These are phyloP conservation scores for Tolypocladium guangdongense DNA, from an alignment of 2,329 filamentous ascomycete species.

Conservation along the genomic window DNA sequence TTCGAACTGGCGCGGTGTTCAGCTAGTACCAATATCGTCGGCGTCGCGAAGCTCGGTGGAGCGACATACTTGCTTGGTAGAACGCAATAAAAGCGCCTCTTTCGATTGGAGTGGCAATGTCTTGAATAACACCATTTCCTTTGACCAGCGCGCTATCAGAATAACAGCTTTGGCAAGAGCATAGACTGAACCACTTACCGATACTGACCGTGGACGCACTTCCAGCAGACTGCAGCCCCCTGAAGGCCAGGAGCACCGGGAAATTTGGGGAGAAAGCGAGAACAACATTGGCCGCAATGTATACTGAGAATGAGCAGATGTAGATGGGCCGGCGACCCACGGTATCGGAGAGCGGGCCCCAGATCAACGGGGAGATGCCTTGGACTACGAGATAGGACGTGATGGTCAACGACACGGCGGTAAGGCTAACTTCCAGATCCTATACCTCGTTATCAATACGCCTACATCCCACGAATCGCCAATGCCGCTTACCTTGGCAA, in stretches of 20 bases:
- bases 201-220: slow-evolving; percentile 12
- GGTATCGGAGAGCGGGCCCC: slow-evolving; percentile 35
- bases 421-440: slow-evolving; percentile 18
- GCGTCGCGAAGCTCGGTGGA: no score
- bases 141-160: no score
- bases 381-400: slow-evolving; percentile 39
- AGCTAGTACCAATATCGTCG: no score
- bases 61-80: slow-evolving; percentile 8
- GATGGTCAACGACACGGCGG: slow-evolving; percentile 26
- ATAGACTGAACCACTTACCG: slow-evolving; percentile 6
- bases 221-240: slow-evolving; percentile 11
- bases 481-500: slow-evolving; percentile 22
- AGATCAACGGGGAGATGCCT: slow-evolving; percentile 36
- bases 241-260: slow-evolving; percentile 30
- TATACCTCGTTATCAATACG: no score
- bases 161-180: no score
- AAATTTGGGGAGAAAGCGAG: slow-evolving; percentile 34
- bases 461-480: no score
- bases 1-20: background rate
- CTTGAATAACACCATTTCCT: slow-evolving; percentile 10
- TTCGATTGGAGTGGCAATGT: slow-evolving; percentile 10
- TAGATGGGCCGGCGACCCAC: slow-evolving; percentile 34
- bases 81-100: slow-evolving; percentile 11
- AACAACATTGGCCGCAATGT: slow-evolving; percentile 33
- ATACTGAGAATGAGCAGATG: slow-evolving; percentile 33